Evolutionary conservation across 257 asterid species (phyloP).

Genomic region (Jaltomata sinuosa): DNA sequence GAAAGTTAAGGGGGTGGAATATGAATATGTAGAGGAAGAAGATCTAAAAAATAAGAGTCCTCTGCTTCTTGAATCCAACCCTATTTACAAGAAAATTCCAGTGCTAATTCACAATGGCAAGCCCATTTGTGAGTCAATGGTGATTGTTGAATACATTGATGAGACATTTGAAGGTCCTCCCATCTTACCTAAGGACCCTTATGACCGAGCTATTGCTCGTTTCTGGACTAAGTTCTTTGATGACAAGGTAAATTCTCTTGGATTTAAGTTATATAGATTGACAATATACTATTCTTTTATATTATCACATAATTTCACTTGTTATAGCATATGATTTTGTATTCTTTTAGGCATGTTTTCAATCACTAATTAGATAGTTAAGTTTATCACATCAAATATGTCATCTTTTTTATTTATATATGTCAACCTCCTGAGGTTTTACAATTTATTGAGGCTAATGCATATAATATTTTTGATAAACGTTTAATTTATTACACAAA

Average conservation of each 20-base stretch:
- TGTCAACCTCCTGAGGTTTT: too few relatives aligned
- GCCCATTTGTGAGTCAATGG: not conserved
- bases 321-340: too few relatives aligned
- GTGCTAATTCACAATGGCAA: not conserved
- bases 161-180: not conserved
- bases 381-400: too few relatives aligned
- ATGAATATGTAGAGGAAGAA: not conserved
- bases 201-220: not conserved
- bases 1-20: rapidly evolving
- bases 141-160: not conserved
- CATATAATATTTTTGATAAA: too few relatives aligned
- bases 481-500: too few relatives aligned
- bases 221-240: not conserved
- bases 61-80: not conserved
- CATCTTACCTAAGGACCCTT: not conserved
- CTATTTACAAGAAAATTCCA: not conserved
- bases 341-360: too few relatives aligned
- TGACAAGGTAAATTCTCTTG: not conserved
- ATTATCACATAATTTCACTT: too few relatives aligned
- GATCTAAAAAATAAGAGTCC: not conserved
- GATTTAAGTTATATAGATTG: too few relatives aligned
- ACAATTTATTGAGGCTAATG: too few relatives aligned
- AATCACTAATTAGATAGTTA: too few relatives aligned
- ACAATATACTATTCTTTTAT: too few relatives aligned
- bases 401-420: too few relatives aligned